Base-by-base conservation (phyloP, 164 flowering plant genomes). In the Magnolia sinica region DNA sequence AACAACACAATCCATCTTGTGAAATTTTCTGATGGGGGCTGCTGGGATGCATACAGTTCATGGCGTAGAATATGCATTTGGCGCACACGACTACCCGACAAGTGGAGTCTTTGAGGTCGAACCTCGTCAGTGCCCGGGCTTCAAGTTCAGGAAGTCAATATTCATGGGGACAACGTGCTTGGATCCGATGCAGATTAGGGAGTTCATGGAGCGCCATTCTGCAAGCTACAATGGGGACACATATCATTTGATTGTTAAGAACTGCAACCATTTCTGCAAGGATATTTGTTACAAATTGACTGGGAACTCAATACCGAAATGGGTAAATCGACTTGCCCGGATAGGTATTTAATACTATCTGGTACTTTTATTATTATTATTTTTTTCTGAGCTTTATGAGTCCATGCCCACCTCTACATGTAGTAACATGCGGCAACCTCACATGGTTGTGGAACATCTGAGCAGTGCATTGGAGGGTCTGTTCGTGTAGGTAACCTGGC, bases 81-180 rank as follows among this genome's bases (percentile, higher is more conserved):
- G 98, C 80, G 98, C 98, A 68, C 98, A 93, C 77, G 98, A 95
- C 76, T 90, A 82, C 74, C 85, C 98, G 19, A 84, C 93, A 9
- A 93, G 98, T 77, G 98, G 98, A 64, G 93, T 93, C 49, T 95
- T 93, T 84, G 98, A 95, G 84, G 97, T 95, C 55, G 98, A 93
- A 74, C 98, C 98, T 69, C 94, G 91, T 6, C 93, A 90, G 70
- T 95, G 98, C 81, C 98, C 98, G 7, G 98, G 98, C 58, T 95
- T 91, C 85, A 93, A 89, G 84, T 95, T 93, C 81, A 87, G 95
- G 82, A 91, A 87, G 82, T 92, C 98, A 3, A 89, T 95, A 83
- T 87, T 90, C 70, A 83, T 95, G 76, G 98, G 98, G 69, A 95
- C 92, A 11, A 92, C 98, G 29, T 71, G 83, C 81, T 78, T 95